A percentile compares a stretch with the other conserved stretches of the same genome.
These are phyloP conservation scores for Pyrus bretschneideri DNA, from an alignment of 306 rosid species.

Conservation along the genomic window DNA sequence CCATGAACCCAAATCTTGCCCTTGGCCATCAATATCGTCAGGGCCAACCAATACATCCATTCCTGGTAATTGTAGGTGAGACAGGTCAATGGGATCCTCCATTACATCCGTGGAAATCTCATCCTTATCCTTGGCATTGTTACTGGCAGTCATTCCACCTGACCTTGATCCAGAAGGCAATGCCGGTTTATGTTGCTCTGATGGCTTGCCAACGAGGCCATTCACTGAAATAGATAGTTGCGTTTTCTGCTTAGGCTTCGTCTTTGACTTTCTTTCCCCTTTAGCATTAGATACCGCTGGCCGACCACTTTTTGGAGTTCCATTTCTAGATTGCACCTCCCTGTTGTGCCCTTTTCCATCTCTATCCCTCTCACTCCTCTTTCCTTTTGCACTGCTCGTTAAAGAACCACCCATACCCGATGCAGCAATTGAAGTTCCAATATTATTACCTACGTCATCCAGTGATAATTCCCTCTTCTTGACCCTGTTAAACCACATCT, in stretches of 20 bases:
- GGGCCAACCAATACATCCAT: slow-evolving; percentile 82
- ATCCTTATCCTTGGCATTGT: slow-evolving; percentile 57
- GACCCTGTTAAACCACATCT: slow-evolving; percentile 77
- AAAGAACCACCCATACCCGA: slow-evolving; percentile 70
- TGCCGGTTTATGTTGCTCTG: slow-evolving; percentile 72
- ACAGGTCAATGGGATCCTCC: slow-evolving; percentile 83
- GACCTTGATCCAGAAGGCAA: slow-evolving; percentile 62
- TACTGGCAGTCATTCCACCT: slow-evolving; percentile 39
- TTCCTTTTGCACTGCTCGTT: slow-evolving; percentile 88
- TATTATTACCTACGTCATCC: slow-evolving; percentile 72
- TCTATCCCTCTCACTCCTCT: slow-evolving; percentile 98
- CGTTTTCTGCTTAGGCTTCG: slow-evolving; percentile 96
- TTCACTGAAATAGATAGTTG: slow-evolving; percentile 93
- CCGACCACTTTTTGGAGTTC: slow-evolving; percentile 75
- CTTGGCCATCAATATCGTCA: slow-evolving; percentile 75
- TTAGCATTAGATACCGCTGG: slow-evolving; percentile 66
- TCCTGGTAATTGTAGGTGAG: slow-evolving; percentile 83
- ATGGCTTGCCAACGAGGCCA: slow-evolving; percentile 73
- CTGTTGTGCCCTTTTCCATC: slow-evolving; percentile 91
- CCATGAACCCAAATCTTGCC: slow-evolving; percentile 96
- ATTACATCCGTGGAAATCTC: slow-evolving; percentile 53
- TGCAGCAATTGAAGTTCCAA: slow-evolving; percentile 43
- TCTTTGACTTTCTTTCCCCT: slow-evolving; percentile 84
- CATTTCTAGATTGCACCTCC: slow-evolving; percentile 81
- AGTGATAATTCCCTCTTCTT: slow-evolving; percentile 93